Evolutionary conservation across 1,284 basidiomycete species (phyloP).

Genomic region (Ganoderma resinaceum): DNA sequence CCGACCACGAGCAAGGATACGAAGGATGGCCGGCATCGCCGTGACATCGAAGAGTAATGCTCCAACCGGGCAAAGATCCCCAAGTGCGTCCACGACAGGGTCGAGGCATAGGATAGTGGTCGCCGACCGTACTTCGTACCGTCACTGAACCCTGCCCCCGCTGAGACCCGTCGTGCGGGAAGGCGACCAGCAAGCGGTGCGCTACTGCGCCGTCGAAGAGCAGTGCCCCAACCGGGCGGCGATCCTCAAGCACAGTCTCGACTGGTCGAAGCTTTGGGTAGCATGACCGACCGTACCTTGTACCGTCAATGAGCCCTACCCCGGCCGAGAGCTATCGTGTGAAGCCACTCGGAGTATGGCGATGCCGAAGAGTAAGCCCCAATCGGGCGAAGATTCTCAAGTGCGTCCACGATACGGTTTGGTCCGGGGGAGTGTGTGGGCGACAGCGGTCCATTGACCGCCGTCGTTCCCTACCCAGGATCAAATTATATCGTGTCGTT

Average conservation of each 20-base stretch:
- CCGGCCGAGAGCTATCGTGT: too few species aligned
- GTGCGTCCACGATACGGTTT: neutral
- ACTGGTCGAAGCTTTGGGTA: too few species aligned
- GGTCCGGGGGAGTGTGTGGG: neutral
- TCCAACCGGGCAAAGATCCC: neutral
- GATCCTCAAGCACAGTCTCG: neutral
- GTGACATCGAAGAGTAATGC: constrained; percentile 1
- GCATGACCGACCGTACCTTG: too few species aligned
- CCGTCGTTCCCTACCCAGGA: neutral
- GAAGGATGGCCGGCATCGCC: neutral
- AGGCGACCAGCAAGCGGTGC: neutral
- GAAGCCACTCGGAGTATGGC: neutral
- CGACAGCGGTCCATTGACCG: neutral
- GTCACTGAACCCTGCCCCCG: neutral
- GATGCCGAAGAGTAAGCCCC: constrained; percentile 5
- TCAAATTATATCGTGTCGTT: neutral
- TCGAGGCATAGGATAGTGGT: neutral
- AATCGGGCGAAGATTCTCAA: neutral
- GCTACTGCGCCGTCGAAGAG: neutral
- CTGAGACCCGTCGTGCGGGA: neutral
- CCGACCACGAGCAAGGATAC: neutral
- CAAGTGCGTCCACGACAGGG: neutral
- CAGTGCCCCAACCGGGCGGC: neutral
- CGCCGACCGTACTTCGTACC: neutral
- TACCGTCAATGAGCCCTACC: too few species aligned